Percentiles rank a stretch among this genome's conserved stretches.
These are phyloP conservation scores for Globisporangium splendens DNA, from an alignment of 352 stramenopile genomes.

Conservation along the genomic window DNA sequence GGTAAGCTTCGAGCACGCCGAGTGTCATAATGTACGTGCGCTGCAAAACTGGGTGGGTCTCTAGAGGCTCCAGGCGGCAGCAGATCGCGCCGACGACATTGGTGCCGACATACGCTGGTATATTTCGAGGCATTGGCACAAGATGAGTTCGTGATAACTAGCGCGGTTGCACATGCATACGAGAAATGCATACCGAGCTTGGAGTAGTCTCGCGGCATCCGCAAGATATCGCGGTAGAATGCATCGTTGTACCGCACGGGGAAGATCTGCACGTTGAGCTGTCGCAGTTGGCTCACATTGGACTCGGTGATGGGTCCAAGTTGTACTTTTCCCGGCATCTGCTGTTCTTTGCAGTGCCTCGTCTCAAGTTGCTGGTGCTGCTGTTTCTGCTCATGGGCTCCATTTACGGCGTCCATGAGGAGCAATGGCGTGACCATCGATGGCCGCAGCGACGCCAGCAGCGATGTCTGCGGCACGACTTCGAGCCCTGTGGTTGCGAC, in stretches of 20 bases:
- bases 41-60: constrained; percentile 17
- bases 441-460: background rate
- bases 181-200: constrained; percentile 33
- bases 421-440: background rate
- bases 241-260: constrained; percentile 90
- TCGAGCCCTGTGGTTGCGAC: too few species aligned
- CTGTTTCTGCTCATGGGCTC: background rate
- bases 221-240: constrained; percentile 92
- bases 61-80: constrained; percentile 69
- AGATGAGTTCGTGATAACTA: too few species aligned
- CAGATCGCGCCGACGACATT: constrained; percentile 89
- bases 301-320: constrained; percentile 51
- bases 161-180: too few species aligned
- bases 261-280: constrained; percentile 90
- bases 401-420: background rate
- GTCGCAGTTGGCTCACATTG: constrained; percentile 78
- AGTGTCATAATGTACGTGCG: constrained; percentile 95
- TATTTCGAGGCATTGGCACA: background rate
- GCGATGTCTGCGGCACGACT: too few species aligned
- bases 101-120: constrained; percentile 69
- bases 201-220: constrained; percentile 42
- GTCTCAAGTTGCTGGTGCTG: background rate
- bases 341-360: background rate
- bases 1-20: constrained; percentile 87
- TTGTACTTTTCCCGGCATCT: constrained; percentile 19